Conservation (phyloP, 2,329 filamentous ascomycete species). For the Calonectria hawksworthii region DNA sequence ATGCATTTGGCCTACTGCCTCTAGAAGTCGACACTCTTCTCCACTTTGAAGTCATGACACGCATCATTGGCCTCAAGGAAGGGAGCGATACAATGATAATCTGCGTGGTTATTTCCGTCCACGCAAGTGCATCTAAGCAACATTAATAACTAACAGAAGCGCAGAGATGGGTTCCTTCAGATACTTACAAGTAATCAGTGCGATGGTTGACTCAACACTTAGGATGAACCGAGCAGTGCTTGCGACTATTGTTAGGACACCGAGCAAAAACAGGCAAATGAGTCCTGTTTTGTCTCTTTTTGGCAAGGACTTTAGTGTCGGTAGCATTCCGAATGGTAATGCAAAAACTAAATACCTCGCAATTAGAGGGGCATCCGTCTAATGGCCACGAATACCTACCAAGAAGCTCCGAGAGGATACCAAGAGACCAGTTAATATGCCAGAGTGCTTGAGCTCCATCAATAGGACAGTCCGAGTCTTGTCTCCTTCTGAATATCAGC, state of each 20-base stretch:
- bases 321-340: not conserved
- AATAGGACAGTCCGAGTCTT: not conserved
- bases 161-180: too few relatives aligned
- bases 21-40: not conserved
- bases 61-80: not conserved
- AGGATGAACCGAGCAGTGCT: slow-evolving; percentile 4
- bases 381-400: not conserved
- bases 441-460: not conserved
- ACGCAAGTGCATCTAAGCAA: not conserved
- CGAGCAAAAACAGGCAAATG: not conserved
- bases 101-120: slow-evolving; percentile 6
- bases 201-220: not conserved
- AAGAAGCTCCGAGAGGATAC: not conserved
- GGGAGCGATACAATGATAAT: slow-evolving; percentile 1
- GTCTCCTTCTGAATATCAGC: not conserved
- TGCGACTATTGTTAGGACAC: not conserved
- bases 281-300: not conserved
- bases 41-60: not conserved
- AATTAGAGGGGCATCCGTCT: not conserved
- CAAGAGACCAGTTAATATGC: not conserved
- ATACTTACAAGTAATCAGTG: not conserved
- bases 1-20: not conserved
- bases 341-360: not conserved
- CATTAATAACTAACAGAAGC: not conserved
- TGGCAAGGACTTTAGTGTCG: not conserved